Conservation (phyloP, 768 basidiomycete genomes). For the Boletus sensibilis region DNA sequence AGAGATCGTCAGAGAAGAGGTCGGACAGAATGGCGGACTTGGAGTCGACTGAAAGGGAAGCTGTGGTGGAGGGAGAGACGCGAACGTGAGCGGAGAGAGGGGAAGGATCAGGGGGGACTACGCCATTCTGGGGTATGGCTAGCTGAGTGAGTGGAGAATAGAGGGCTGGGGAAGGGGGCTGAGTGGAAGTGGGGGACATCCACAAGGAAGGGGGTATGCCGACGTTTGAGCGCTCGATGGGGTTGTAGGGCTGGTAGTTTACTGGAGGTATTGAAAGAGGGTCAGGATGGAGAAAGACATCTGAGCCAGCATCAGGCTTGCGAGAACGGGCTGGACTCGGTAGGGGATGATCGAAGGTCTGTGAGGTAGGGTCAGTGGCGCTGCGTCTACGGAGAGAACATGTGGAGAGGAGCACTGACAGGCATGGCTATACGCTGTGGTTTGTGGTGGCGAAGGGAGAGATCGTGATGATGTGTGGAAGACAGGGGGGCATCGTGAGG, state of each 20-base stretch:
- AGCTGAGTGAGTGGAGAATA: slow-evolving; percentile 41
- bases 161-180: slow-evolving; percentile 43
- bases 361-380: slow-evolving; percentile 3
- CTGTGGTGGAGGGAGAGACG: slow-evolving; percentile 42
- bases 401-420: slow-evolving; percentile 6
- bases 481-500: slow-evolving; percentile 15
- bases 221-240: slow-evolving; percentile 50
- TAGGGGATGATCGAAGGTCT: slow-evolving; percentile 23
- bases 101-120: slow-evolving; percentile 31
- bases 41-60: slow-evolving; percentile 47
- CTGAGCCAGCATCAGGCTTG: slow-evolving; percentile 10
- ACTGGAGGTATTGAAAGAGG: slow-evolving; percentile 19
- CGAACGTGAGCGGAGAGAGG: slow-evolving; percentile 37
- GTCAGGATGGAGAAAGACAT: slow-evolving; percentile 16
- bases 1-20: slow-evolving; percentile 70
- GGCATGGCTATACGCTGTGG: slow-evolving; percentile 13
- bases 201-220: slow-evolving; percentile 75
- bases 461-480: slow-evolving; percentile 11
- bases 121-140: slow-evolving; percentile 35
- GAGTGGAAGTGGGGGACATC: slow-evolving; percentile 71
- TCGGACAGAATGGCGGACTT: slow-evolving; percentile 67
- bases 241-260: slow-evolving; percentile 26
- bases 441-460: slow-evolving; percentile 15
- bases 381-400: background rate
- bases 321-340: slow-evolving; percentile 14